These are phyloP conservation scores for Diaporthe aspalathi DNA, from an alignment of 2,329 filamentous ascomycete species.

Conservation along the genomic window DNA sequence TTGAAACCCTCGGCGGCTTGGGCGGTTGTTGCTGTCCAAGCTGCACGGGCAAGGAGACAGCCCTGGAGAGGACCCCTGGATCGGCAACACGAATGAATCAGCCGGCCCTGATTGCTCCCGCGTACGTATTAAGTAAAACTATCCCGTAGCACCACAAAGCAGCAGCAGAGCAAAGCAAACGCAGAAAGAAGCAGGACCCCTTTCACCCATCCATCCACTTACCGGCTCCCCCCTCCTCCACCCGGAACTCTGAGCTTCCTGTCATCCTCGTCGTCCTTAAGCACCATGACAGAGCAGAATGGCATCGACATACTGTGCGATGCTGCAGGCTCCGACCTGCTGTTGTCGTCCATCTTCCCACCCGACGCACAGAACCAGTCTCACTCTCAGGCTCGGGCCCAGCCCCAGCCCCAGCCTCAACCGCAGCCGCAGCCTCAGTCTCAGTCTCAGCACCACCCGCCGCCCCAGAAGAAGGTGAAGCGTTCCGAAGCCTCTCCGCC, in stretches of 20 bases:
- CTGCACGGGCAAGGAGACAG: neutral
- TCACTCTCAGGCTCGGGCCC: slow-evolving; percentile 20
- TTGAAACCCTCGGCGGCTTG: too few species aligned
- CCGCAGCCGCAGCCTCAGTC: slow-evolving; percentile 33
- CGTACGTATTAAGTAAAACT: too few species aligned
- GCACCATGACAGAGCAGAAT: slow-evolving; percentile 44
- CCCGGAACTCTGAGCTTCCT: slow-evolving; percentile 29
- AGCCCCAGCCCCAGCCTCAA: too few species aligned
- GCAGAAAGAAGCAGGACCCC: too few species aligned
- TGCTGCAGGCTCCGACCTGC: slow-evolving; percentile 42
- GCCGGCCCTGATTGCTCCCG: neutral
- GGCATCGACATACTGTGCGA: slow-evolving; percentile 47
- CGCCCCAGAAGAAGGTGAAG: slow-evolving; percentile 28
- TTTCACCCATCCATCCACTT: slow-evolving; percentile 15
- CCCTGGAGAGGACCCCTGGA: slow-evolving; percentile 5
- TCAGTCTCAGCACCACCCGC: neutral
- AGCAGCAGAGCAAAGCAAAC: neutral
- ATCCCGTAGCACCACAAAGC: too few species aligned
- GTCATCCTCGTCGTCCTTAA: neutral
- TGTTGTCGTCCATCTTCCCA: slow-evolving; percentile 9
- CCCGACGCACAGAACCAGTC: slow-evolving; percentile 9
- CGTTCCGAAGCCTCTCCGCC: slow-evolving; percentile 36
- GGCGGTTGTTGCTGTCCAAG: too few species aligned
- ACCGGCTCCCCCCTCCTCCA: slow-evolving; percentile 29
- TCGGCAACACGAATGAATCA: slow-evolving; percentile 1